Percentiles rank a stretch among this genome's conserved stretches.
These are phyloP conservation scores for Plasmodium falciparum DNA, from an alignment of 169 alveolate species.

Conservation along the genomic window DNA sequence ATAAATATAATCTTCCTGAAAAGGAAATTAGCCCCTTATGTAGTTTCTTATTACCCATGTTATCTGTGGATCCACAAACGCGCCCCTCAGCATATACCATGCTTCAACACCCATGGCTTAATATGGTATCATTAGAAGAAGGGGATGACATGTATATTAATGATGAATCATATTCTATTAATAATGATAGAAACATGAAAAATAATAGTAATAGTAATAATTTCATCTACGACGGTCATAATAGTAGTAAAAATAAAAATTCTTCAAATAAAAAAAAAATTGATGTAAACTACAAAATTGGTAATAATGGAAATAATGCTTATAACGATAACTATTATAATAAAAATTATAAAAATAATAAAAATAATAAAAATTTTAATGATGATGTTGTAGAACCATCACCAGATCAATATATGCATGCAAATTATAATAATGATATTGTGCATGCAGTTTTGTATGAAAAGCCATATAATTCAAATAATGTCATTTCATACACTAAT, in stretches of 20 bases:
- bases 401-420: background rate
- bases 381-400: background rate
- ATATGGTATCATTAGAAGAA: constrained; percentile 52
- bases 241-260: background rate
- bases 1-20: constrained; percentile 88
- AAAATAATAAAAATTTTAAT: background rate
- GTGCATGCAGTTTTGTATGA: constrained; percentile 1
- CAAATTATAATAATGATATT: background rate
- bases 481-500: background rate
- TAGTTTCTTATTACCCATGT: constrained; percentile 90
- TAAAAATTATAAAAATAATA: too few species aligned
- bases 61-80: constrained; percentile 91
- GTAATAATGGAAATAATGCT: background rate
- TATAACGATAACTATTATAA: too few species aligned
- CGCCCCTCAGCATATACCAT: constrained; percentile 92
- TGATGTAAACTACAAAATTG: background rate
- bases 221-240: background rate
- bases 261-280: constrained; percentile 9
- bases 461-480: constrained; percentile 2
- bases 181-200: constrained; percentile 13
- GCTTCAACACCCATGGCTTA: constrained; percentile 94
- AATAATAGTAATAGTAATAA: constrained; percentile 17
- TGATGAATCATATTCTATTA: constrained; percentile 42
- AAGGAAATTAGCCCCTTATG: constrained; percentile 89
- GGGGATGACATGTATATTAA: constrained; percentile 33